Evolutionary conservation across 805 yeast species (phyloP), one percentile per base, ranked within the genome.

Genomic region (Ogataea minuta): DNA sequence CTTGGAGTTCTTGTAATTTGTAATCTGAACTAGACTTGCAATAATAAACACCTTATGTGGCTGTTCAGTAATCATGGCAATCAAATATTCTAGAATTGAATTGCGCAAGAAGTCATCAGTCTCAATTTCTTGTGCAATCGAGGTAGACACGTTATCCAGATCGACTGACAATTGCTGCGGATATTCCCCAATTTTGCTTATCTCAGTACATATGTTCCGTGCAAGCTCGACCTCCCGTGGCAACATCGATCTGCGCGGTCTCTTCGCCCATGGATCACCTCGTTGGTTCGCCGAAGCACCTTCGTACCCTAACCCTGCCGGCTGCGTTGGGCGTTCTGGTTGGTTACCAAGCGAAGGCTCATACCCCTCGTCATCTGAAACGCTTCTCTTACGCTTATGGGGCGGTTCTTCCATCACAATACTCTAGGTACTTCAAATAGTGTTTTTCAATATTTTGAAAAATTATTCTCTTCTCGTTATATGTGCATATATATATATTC

Each of bases 1-100:
- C 26, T 74, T 66, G 24, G 76, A 72, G 59, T 77, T 79, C 43
- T 73, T 72, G 16, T 83, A 68, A 62, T 84, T 81, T 32, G 86
- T 79, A 15, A 80, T 67, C 53, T 81, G 72, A 4, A 89, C 64
- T 48, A 88, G 68, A 7, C 81, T 77, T 19, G 88, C 74, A 41
- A 91, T 62, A n/a, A 81, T 74, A 10, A 81, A 77, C 43, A 83
- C 75, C 59, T 90, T 93, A 47, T 90, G 95, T 0, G 99, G 98
- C 61, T 91, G 96, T 61, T 93, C 98, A 20, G 76, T 63, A 9
- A 83, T 70, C 30, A 85, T 74, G 2, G 95, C 86, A 39, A 74
- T 72, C 17, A 89, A 56, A 2, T 86, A 84, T 34, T 72, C 70
- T 43, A 86, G 63, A 14, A 86, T 65, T 3, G 82, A 76, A 23